Base-by-base conservation (phyloP, 805 yeast genomes). In the Metschnikowia baotianmanensis region DNA sequence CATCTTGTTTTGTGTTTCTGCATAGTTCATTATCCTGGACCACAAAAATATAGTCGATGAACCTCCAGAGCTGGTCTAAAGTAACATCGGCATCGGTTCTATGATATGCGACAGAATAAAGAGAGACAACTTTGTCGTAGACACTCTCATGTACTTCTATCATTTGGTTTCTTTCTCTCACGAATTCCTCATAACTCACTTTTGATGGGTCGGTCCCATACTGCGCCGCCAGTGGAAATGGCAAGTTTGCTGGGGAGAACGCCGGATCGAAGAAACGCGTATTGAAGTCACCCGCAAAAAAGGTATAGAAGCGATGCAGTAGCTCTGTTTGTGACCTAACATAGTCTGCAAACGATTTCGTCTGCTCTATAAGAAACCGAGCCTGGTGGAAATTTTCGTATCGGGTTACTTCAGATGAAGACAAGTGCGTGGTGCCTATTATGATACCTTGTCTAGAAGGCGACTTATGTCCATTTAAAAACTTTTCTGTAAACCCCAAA, bases 241-340 rank as follows among this genome's bases (percentile, higher is more conserved):
- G 36, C 4, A 9, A 12, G 7, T 5, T 9, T 8, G 7, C 22
- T 6, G 31, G 13, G 15, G 9, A 26, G 23, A 21, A 22, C 12
- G 19, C 33, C 11, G 39, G 29, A 17, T 36, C 39, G 19, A 21
- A 20, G 10, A 8, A 11, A 10, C 29, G 20, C n/a, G 39, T n/a
- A 22, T 36, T 36, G 22, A 36, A 36, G 28, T 36, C 39, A n/a
- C 39, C 39, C 3, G 39, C 39, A 13, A 36, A 12, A 16, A 36
- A 28, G 9, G 19, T 28, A 17, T 36, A 36, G 28, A 36, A 36
- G 16, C 23, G 18, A 13, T 16, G 21, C 6, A 21, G 17, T 6
- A 26, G n/a, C 9, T 17, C 13, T 4, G 38, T n/a, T 27, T 36
- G 16, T n/a, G 21, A 16, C 9, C 39, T 21, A 22, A 34, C 18